Evolutionary conservation across 306 rosid genomes (phyloP).

Genomic region (Oxytropis ochrocephala): DNA sequence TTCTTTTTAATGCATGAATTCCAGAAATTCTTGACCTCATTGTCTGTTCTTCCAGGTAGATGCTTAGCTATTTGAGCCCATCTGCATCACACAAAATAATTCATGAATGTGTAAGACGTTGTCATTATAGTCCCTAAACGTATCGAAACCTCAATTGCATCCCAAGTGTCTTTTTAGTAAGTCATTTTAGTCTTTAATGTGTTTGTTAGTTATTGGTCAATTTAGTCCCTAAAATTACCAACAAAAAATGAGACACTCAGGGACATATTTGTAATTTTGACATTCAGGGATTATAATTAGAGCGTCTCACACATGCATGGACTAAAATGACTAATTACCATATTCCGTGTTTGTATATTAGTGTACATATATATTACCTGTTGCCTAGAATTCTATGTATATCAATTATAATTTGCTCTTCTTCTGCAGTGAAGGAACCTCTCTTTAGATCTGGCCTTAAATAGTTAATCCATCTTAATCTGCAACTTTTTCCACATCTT

Average conservation of each 20-base stretch:
- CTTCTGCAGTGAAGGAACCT: conserved; percentile 69
- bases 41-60: conserved; percentile 88
- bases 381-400: conserved; percentile 83
- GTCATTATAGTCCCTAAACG: too few relatives aligned
- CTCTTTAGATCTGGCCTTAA: conserved; percentile 80
- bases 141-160: too few relatives aligned
- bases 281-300: too few relatives aligned
- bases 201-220: too few relatives aligned
- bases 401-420: conserved; percentile 68
- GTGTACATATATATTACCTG: conserved; percentile 25
- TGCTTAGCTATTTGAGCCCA: conserved; percentile 99
- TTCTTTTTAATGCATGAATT: conserved; percentile 84
- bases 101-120: too few relatives aligned
- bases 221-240: too few relatives aligned
- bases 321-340: too few relatives aligned
- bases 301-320: too few relatives aligned
- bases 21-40: conserved; percentile 93
- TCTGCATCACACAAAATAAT: conserved; percentile 24
- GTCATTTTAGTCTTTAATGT: too few relatives aligned
- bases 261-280: too few relatives aligned
- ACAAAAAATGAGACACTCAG: too few relatives aligned
- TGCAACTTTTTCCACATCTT: conserved; percentile 90
- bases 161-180: too few relatives aligned
- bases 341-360: background rate
- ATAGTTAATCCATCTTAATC: conserved; percentile 83